Conservation (phyloP, 1,284 basidiomycete species). For the Ganoderma resinaceum region DNA sequence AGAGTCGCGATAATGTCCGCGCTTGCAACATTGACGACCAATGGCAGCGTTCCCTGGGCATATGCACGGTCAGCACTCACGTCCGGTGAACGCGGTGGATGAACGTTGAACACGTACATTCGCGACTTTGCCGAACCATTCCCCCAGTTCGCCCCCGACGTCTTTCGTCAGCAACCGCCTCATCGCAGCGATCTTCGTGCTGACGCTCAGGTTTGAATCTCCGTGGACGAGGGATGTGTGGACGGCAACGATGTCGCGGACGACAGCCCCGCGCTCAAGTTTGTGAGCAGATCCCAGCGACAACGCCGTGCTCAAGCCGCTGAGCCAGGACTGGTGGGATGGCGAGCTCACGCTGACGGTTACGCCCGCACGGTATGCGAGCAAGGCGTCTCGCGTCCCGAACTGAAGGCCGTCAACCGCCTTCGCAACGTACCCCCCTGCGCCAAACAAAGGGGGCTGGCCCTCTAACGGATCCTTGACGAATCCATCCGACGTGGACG, state of each 20-base stretch:
- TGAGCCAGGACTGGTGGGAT: slow-evolving; percentile 51
- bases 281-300: slow-evolving; percentile 52
- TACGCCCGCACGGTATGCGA: slow-evolving; percentile 47
- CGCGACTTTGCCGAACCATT: slow-evolving; percentile 60
- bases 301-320: slow-evolving; percentile 59
- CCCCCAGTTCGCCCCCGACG: slow-evolving; percentile 52
- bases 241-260: slow-evolving; percentile 57
- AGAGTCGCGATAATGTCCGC: slow-evolving; percentile 85
- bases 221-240: slow-evolving; percentile 54
- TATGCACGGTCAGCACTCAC: neutral
- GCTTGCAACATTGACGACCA: slow-evolving; percentile 63
- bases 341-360: slow-evolving; percentile 51
- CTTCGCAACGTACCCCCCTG: slow-evolving; percentile 58
- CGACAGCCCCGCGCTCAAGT: slow-evolving; percentile 55
- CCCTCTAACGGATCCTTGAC: slow-evolving; percentile 58
- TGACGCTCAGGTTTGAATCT: slow-evolving; percentile 52
- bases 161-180: slow-evolving; percentile 66
- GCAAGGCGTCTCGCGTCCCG: slow-evolving; percentile 74
- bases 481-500: slow-evolving; percentile 51
- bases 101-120: slow-evolving; percentile 15
- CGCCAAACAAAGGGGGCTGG: slow-evolving; percentile 58
- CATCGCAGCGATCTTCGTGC: slow-evolving; percentile 70
- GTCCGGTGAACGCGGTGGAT: neutral
- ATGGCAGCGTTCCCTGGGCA: slow-evolving; percentile 53
- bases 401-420: slow-evolving; percentile 82